Conservation (phyloP, 192 early-diverging fungal genomes). For the Haplosporangium gracile region DNA sequence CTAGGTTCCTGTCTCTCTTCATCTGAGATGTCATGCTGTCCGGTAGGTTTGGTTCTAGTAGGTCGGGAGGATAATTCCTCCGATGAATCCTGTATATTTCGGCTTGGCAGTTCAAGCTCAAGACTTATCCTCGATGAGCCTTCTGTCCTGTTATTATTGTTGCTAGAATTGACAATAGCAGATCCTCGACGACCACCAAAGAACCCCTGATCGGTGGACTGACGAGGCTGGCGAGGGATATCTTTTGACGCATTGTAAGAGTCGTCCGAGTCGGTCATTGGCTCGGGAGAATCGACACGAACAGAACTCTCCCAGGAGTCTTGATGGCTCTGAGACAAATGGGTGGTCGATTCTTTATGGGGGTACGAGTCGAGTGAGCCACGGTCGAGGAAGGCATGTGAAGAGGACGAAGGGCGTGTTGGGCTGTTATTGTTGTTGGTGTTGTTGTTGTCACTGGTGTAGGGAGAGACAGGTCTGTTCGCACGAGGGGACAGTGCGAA, state of each 20-base stretch:
- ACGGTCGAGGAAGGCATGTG: background rate
- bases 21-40: conserved; percentile 21
- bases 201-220: conserved; percentile 1
- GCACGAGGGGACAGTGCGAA: conserved; percentile 35
- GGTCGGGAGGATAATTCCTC: background rate
- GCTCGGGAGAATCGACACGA: conserved; percentile 34
- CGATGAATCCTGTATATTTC: conserved; percentile 24
- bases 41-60: background rate
- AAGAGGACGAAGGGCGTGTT: background rate
- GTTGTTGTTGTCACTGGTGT: conserved; percentile 1
- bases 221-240: background rate
- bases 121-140: conserved; percentile 4
- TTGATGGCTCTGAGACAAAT: conserved; percentile 18
- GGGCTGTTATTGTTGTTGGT: background rate
- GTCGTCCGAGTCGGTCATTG: conserved; percentile 26
- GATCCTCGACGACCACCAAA: conserved; percentile 2
- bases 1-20: conserved; percentile 25
- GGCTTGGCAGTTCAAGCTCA: conserved; percentile 3
- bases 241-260: conserved; percentile 8
- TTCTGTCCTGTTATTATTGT: background rate
- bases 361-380: conserved; percentile 6
- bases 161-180: background rate
- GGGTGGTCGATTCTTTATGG: conserved; percentile 7
- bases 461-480: conserved; percentile 18
- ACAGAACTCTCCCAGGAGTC: conserved; percentile 35